Conservation (phyloP, 1,284 basidiomycete genomes). For the Ustilago xerochloae region DNA sequence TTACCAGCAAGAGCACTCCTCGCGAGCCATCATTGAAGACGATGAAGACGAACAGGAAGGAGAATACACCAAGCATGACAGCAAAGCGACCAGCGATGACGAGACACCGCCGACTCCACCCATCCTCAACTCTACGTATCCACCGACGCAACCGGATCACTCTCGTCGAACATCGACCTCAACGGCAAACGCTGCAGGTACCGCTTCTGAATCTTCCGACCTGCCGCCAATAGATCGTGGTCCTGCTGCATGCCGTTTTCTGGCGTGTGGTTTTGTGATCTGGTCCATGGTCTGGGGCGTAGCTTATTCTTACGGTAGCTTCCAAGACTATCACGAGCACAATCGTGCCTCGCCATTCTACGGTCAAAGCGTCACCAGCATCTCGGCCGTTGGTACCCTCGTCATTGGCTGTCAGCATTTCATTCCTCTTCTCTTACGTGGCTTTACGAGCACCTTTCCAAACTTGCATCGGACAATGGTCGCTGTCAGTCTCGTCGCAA, state of each 20-base stretch:
- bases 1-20: neutral
- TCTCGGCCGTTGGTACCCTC: constrained; percentile 49
- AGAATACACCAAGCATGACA: constrained; percentile 13
- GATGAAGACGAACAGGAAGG: constrained; percentile 13
- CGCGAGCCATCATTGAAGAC: constrained; percentile 13
- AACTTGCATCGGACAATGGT: constrained; percentile 33
- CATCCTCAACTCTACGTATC: constrained; percentile 15
- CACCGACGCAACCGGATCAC: constrained; percentile 18
- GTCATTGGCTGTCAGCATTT: constrained; percentile 51
- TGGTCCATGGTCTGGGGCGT: constrained; percentile 50
- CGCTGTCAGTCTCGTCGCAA: constrained; percentile 19
- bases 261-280: constrained; percentile 20
- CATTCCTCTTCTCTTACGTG: constrained; percentile 36
- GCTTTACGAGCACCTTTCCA: constrained; percentile 30
- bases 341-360: constrained; percentile 45
- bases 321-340: constrained; percentile 59
- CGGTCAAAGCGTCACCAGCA: constrained; percentile 30
- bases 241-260: constrained; percentile 30
- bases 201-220: neutral
- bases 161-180: neutral
- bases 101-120: constrained; percentile 19
- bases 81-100: constrained; percentile 20
- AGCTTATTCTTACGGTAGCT: constrained; percentile 56
- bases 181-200: neutral
- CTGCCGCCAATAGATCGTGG: constrained; percentile 24